These are phyloP conservation scores for Talaromyces rugulosus DNA, from an alignment of 2,329 filamentous ascomycete species.

Conservation along the genomic window DNA sequence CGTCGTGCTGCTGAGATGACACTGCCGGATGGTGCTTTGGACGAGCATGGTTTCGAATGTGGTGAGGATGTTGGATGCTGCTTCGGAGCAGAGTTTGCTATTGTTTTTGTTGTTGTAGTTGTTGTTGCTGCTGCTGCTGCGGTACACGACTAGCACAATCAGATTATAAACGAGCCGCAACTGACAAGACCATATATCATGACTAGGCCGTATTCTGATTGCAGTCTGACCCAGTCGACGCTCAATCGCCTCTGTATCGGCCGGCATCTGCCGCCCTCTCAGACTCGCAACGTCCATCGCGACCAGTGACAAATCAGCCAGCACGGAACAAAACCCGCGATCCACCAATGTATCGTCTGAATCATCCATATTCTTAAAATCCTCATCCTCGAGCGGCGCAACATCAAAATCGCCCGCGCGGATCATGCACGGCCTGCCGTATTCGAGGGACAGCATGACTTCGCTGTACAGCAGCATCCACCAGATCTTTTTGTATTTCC, in stretches of 20 bases:
- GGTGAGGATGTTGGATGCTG: conserved; percentile 3
- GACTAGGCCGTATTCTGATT: background rate
- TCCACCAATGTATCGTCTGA: background rate
- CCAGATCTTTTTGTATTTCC: conserved; percentile 6
- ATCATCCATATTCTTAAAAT: conserved; percentile 4
- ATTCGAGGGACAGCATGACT: conserved; percentile 4
- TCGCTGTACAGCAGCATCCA: conserved; percentile 9
- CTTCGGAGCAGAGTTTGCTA: conserved; percentile 2
- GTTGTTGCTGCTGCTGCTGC: background rate
- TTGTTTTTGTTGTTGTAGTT: background rate
- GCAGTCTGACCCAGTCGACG: background rate
- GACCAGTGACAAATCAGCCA: background rate
- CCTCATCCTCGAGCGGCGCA: background rate
- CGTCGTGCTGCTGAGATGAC: conserved; percentile 1
- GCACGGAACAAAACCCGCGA: background rate
- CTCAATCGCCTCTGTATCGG: background rate
- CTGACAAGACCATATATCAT: conserved; percentile 4
- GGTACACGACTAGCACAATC: conserved; percentile 1
- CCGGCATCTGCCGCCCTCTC: too few species aligned
- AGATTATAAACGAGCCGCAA: conserved; percentile 3
- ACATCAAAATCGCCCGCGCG: conserved; percentile 1
- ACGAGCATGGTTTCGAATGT: background rate
- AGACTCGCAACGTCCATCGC: background rate
- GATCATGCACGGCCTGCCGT: conserved; percentile 6
- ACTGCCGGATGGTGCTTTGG: conserved; percentile 1